Evolutionary conservation across 305 asterid species (phyloP).

Genomic region (Caryopteris hybrid): DNA sequence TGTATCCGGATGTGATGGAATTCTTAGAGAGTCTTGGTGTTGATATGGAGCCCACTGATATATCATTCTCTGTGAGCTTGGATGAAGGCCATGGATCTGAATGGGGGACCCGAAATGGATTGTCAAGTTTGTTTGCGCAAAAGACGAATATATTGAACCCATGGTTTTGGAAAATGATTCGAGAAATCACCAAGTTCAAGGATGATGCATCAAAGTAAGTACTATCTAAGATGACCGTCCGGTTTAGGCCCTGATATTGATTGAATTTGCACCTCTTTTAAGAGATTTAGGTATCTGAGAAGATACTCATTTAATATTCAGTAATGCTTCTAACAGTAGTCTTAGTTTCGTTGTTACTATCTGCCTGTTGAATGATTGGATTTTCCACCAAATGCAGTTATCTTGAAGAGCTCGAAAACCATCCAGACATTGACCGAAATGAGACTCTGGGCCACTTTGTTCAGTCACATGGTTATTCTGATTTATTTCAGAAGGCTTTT

Average conservation of each 20-base stretch:
- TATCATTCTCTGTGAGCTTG: constrained; percentile 67
- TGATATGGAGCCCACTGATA: constrained; percentile 54
- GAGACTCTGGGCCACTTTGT: constrained; percentile 47
- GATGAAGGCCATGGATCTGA: constrained; percentile 48
- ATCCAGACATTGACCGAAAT: constrained; percentile 45
- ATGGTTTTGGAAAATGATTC: constrained; percentile 52
- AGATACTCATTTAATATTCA: no score
- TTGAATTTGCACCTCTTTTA: no score
- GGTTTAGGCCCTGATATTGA: no score
- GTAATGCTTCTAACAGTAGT: no score
- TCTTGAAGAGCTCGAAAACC: constrained; percentile 41
- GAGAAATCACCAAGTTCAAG: constrained; percentile 57
- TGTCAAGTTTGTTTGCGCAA: constrained; percentile 58
- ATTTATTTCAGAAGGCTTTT: constrained; percentile 54
- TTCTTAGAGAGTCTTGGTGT: constrained; percentile 62
- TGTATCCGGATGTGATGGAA: constrained; percentile 57
- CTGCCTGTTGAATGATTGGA: no score
- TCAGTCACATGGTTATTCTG: constrained; percentile 51
- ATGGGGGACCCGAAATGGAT: constrained; percentile 64
- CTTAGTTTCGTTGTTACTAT: no score
- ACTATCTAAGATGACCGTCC: no score
- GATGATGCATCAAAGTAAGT: constrained; percentile 37
- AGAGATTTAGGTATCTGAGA: no score
- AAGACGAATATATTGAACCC: constrained; percentile 54
- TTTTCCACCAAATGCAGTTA: constrained; percentile 61